Evolutionary conservation across 1,284 basidiomycete species (phyloP).

Genomic region (Bjerkandera adusta): DNA sequence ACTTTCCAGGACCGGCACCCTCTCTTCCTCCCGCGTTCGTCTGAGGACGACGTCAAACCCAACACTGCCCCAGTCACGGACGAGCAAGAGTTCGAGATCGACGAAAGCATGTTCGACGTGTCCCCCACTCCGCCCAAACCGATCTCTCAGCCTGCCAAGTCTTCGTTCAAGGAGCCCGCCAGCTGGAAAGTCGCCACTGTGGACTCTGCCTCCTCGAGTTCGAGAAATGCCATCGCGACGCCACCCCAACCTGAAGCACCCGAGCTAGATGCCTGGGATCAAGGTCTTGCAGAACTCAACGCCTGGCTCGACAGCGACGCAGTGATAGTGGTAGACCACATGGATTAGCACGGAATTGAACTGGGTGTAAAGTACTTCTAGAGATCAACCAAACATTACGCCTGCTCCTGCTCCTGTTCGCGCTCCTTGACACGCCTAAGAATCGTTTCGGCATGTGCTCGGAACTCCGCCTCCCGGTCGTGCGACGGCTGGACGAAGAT

Average conservation of each 20-base stretch:
- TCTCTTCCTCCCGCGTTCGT: too few relatives aligned
- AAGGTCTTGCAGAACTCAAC: slow-evolving; percentile 43
- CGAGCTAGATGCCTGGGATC: neutral
- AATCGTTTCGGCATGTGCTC: slow-evolving; percentile 10
- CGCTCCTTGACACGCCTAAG: slow-evolving; percentile 8
- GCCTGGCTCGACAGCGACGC: slow-evolving; percentile 45
- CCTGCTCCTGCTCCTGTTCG: slow-evolving; percentile 7
- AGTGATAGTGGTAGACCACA: slow-evolving; percentile 33
- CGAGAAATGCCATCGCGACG: too few relatives aligned
- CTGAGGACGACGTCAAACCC: too few relatives aligned
- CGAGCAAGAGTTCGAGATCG: slow-evolving; percentile 34
- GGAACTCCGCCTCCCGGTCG: slow-evolving; percentile 14
- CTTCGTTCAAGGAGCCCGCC: too few relatives aligned
- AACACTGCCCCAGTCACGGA: too few relatives aligned
- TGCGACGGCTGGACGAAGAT: slow-evolving; percentile 54
- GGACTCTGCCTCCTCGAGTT: too few relatives aligned
- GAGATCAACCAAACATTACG: slow-evolving; percentile 1
- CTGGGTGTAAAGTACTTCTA: slow-evolving; percentile 14
- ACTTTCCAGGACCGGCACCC: too few relatives aligned
- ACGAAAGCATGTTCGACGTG: slow-evolving; percentile 34
- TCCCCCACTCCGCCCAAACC: too few relatives aligned
- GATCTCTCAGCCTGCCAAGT: slow-evolving; percentile 9
- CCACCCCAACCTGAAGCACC: too few relatives aligned
- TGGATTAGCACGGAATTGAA: slow-evolving; percentile 17
- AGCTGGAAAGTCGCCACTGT: too few relatives aligned